Evolutionary conservation across 306 rosid species (phyloP).

Genomic region (Castanopsis chinensis): DNA sequence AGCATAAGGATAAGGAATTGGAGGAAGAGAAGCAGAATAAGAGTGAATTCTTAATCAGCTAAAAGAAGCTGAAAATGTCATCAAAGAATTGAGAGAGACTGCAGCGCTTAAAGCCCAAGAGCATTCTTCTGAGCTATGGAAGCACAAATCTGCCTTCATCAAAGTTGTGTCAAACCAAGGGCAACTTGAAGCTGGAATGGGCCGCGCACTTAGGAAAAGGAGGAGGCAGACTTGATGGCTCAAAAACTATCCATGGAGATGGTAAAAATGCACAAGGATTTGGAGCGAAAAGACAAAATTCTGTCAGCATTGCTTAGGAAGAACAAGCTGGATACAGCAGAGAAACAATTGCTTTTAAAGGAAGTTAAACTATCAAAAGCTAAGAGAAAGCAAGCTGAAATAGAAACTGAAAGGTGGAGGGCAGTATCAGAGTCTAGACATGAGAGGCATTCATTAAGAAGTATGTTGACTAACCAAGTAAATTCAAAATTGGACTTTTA

Average conservation of each 20-base stretch:
- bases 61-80: slow-evolving; percentile 47
- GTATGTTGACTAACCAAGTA: slow-evolving; percentile 57
- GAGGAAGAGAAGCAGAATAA: slow-evolving; percentile 54
- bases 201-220: slow-evolving; percentile 66
- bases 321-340: slow-evolving; percentile 72
- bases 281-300: slow-evolving; percentile 90
- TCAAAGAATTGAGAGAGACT: slow-evolving; percentile 60
- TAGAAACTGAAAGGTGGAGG: slow-evolving; percentile 76
- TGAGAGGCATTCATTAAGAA: slow-evolving; percentile 73
- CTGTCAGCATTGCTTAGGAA: slow-evolving; percentile 92
- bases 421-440: slow-evolving; percentile 77
- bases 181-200: slow-evolving; percentile 83
- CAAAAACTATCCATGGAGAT: slow-evolving; percentile 71
- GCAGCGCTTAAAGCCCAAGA: slow-evolving; percentile 57
- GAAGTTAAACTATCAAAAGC: slow-evolving; percentile 80
- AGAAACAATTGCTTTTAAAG: slow-evolving; percentile 82
- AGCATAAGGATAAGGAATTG: slow-evolving; percentile 53
- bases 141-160: slow-evolving; percentile 87
- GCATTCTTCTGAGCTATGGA: slow-evolving; percentile 82
- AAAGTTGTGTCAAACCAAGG: slow-evolving; percentile 88
- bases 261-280: slow-evolving; percentile 70
- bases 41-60: slow-evolving; percentile 51
- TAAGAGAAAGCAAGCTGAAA: slow-evolving; percentile 89
- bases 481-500: slow-evolving; percentile 57
- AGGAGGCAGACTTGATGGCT: slow-evolving; percentile 72